A percentile compares a stretch with the other conserved stretches of the same genome.
phyloP scores from a whole-genome alignment of 176 grass and related monocot species.

The Thinopyrum elongatum region DNA sequence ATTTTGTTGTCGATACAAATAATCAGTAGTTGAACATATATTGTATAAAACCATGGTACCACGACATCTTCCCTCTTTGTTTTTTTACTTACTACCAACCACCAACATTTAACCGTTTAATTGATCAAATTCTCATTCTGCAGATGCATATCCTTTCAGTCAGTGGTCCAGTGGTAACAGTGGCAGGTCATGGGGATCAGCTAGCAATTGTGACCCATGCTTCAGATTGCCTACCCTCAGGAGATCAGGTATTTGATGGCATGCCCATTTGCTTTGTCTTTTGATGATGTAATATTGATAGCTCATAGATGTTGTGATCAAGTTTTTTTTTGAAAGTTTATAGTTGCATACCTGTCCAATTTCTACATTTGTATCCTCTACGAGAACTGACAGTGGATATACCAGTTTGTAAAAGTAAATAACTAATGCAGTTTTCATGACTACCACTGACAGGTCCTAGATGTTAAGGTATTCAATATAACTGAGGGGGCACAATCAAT shows the following conservation, averaged over 20 bases:
- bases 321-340: not conserved
- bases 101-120: not conserved
- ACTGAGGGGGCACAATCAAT: conserved; percentile 45
- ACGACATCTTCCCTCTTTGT: not conserved
- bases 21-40: not conserved
- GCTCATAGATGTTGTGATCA: not conserved
- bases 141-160: conserved; percentile 87
- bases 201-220: conserved; percentile 87
- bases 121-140: conserved; percentile 8
- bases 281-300: not conserved
- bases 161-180: conserved; percentile 79
- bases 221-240: conserved; percentile 89
- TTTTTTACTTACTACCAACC: not conserved
- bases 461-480: conserved; percentile 80
- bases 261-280: not conserved
- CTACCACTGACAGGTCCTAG: conserved; percentile 53
- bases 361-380: not conserved
- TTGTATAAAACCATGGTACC: not conserved
- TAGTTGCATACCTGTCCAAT: not conserved
- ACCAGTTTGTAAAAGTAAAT: conserved; percentile 3
- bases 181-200: conserved; percentile 62
- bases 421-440: conserved; percentile 20
- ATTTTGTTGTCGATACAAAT: not conserved
- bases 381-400: not conserved
- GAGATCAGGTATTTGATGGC: conserved; percentile 64